Percentiles rank a stretch among this genome's conserved stretches.
Conservation (phyloP, 352 stramenopile species). For the Phytophthora sansomeana region DNA sequence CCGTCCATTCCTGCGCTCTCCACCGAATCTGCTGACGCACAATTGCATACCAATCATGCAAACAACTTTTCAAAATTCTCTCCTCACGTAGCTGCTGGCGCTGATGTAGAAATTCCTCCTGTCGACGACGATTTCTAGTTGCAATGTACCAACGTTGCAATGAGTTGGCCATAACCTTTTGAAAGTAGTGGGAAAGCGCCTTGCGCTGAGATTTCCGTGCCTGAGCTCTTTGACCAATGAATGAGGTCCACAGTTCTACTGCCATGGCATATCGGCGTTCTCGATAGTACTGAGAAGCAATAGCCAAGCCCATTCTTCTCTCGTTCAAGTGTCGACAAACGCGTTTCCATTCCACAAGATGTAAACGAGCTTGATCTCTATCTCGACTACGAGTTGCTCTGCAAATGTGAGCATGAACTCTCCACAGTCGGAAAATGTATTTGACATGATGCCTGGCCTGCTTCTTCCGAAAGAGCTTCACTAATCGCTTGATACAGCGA, state of each 20-base stretch:
- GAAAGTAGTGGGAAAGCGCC: constrained; percentile 45
- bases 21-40: background rate
- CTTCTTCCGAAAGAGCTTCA: constrained; percentile 60
- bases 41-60: constrained; percentile 21
- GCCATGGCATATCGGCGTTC: constrained; percentile 26
- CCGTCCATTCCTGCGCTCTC: constrained; percentile 15
- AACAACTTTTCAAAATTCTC: constrained; percentile 2
- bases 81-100: constrained; percentile 18
- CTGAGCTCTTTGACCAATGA: constrained; percentile 1
- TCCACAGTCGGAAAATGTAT: constrained; percentile 28
- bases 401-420: constrained; percentile 14
- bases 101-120: constrained; percentile 21
- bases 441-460: constrained; percentile 13
- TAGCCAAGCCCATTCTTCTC: background rate
- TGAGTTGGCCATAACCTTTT: constrained; percentile 17
- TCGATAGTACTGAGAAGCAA: constrained; percentile 30
- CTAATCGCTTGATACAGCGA: constrained; percentile 43
- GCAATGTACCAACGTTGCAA: constrained; percentile 43
- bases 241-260: constrained; percentile 19
- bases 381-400: constrained; percentile 18
- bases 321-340: constrained; percentile 9
- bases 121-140: constrained; percentile 21
- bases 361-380: constrained; percentile 3
- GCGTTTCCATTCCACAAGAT: constrained; percentile 30
- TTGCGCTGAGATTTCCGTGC: constrained; percentile 18